Base-by-base conservation (phyloP, 164 flowering plant genomes). In the Chimonanthus salicifolius region DNA sequence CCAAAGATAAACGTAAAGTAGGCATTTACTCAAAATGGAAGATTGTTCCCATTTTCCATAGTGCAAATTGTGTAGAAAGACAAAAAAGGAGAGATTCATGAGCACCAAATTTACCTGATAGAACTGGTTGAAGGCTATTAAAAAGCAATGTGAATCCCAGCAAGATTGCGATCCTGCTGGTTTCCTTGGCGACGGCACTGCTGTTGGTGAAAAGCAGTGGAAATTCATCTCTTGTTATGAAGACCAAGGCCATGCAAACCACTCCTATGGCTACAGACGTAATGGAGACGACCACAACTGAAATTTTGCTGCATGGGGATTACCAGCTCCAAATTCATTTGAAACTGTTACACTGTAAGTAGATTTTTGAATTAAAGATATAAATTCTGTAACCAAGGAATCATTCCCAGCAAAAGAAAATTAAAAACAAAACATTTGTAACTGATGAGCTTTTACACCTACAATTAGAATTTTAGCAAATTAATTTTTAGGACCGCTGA, bases 281-380 rank as follows among this genome's bases (percentile, higher is more conserved):
- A n/a, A 77, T 60, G 0, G 82, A 86, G 46, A 84, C 90, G 21
- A 90, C 90, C 43, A 62, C 4, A 48, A 88, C 89, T 1, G 91
- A 77, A 86, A 82, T 80, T 85, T 90, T 7, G 94, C 94, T 2
- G 74, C 75, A 66, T 58, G 16, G 15, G 76, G 16, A 75, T 88
- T 86, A 2, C 90, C 87, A 6, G 88, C 86, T 79, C 94, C 94
- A 60, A 90, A 88, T 74, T 90, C 94, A 77, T 90, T 90, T 45
- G 94, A 90, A 63, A 90, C 91, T 78, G 92, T 54, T 16, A 54
- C 60, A 54, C n/a, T 54, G n/a, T 54, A 1, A 54, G 9, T 16
- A 54, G 15, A 54, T 9, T 10, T 54, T 54, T 9, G 15, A 21
- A 21, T 21, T 21, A 21, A 21, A 21, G 33, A 21, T 21, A 21